Evolutionary conservation across 1,139 yeast species (phyloP), one percentile per base, ranked within the genome.

Genomic region (Hyphopichia khmerensis): DNA sequence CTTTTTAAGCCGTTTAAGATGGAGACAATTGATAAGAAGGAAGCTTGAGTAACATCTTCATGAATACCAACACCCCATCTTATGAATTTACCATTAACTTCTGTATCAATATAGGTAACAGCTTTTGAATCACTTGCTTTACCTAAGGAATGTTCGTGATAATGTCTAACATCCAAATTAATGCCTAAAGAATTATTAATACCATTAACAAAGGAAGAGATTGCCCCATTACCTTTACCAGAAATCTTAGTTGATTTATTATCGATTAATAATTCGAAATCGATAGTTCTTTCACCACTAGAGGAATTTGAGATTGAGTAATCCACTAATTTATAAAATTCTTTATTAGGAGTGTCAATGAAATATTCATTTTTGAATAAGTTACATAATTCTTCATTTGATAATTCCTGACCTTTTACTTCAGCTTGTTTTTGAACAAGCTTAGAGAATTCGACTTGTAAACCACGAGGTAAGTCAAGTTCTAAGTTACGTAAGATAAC

Each of bases 21-120:
- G 35, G 95, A 82, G 36, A 90, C 66, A 44, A 91, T 76, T 15
- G 97, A 87, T 55, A 82, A 78, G 67, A 88, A 80, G 14, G 96
- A 84, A 36, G 98, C 96, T 57, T 85, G 89, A 27, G 95, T 84
- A 35, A 90, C 96, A 75, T 93, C 98, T 62, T 86, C 89, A 60
- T 90, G 83, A 46, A 91, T 83, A 57, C 97, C 98, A 43, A 89
- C 90, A 67, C 99, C 98, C 97, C 98, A 91, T 60, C 81, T 79
- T 44, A 69, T 61, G 24, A 71, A 65, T 34, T 70, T 67, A 48
- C 75, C 74, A 41, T 75, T 74, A 58, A 78, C 76, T 38, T 75
- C 67, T 38, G 84, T 71, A 60, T 84, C 89, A 51, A 90, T 84
- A 63, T 85, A 93, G 17, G 97, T 84, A 21, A 95, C 98, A 48